A percentile compares a stretch with the other conserved stretches of the same genome.
Evolutionary conservation across 441 rosid species (phyloP).

Genomic region (Mallotus repandus): DNA sequence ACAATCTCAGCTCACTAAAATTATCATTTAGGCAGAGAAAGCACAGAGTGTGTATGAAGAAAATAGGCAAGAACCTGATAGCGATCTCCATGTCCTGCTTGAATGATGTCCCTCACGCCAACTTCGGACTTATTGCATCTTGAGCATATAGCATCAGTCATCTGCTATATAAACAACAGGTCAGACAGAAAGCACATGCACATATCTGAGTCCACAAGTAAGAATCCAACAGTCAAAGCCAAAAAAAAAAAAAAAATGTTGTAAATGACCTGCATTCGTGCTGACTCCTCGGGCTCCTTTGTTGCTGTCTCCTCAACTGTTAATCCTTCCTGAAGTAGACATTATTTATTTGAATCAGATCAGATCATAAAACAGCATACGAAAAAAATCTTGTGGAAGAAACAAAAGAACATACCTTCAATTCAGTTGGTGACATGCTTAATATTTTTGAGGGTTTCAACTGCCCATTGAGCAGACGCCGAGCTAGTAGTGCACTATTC

Average conservation of each 20-base stretch:
- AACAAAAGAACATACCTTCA: slow-evolving; percentile 51
- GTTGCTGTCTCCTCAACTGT: slow-evolving; percentile 77
- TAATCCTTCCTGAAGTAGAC: slow-evolving; percentile 69
- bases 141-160: slow-evolving; percentile 84
- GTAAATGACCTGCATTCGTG: slow-evolving; percentile 66
- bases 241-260: neutral
- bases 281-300: slow-evolving; percentile 82
- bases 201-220: neutral
- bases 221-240: neutral
- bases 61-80: slow-evolving; percentile 63
- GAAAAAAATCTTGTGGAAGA: no score
- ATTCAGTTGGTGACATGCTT: slow-evolving; percentile 84
- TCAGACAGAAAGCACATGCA: slow-evolving; percentile 13
- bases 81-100: slow-evolving; percentile 94
- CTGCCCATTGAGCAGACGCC: slow-evolving; percentile 77
- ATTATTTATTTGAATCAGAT: neutral
- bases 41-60: neutral
- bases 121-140: slow-evolving; percentile 77
- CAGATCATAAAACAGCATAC: neutral
- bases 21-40: neutral
- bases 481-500: slow-evolving; percentile 63
- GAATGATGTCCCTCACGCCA: slow-evolving; percentile 86
- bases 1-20: neutral
- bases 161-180: slow-evolving; percentile 47
- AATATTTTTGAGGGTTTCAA: slow-evolving; percentile 74